Evolutionary conservation across 2,329 filamentous ascomycete genomes (phyloP).

Genomic region (Claviceps paspali): DNA sequence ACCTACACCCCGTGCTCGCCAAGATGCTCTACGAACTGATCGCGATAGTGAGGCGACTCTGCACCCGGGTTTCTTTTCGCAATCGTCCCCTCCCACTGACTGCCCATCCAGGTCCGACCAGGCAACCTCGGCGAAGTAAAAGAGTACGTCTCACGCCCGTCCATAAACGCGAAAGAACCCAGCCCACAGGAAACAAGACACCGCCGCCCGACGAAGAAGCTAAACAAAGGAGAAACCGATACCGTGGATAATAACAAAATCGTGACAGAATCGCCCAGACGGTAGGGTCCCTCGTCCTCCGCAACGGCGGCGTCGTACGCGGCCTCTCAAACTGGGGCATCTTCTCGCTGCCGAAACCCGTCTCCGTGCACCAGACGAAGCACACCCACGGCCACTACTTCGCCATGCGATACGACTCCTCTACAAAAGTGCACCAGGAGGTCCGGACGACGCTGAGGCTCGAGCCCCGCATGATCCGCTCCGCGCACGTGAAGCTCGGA

Average conservation of each 20-base stretch:
- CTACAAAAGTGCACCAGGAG: conserved; percentile 54
- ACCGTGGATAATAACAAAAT: no score
- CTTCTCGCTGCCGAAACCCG: conserved; percentile 69
- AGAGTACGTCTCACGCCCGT: conserved; percentile 68
- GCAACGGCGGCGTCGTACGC: conserved; percentile 74
- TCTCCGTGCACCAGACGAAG: conserved; percentile 65
- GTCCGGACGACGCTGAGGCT: conserved; percentile 63
- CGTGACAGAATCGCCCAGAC: conserved; percentile 67
- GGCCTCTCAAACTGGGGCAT: conserved; percentile 92
- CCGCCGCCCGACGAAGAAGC: no score
- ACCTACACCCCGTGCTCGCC: conserved; percentile 8
- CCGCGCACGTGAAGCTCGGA: conserved; percentile 76
- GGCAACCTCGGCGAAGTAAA: conserved; percentile 83
- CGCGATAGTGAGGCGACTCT: conserved; percentile 77
- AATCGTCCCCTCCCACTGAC: neutral
- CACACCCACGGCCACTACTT: conserved; percentile 91
- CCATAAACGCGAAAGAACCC: neutral
- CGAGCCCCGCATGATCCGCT: conserved; percentile 82
- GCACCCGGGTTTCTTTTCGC: no score
- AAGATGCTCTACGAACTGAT: conserved; percentile 96
- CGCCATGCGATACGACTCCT: conserved; percentile 88
- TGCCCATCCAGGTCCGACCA: conserved; percentile 64
- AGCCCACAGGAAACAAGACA: neutral
- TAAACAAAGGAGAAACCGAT: neutral
- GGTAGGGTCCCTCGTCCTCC: conserved; percentile 68